These are phyloP conservation scores for Xenoacremonium recifei DNA, from an alignment of 2,329 filamentous ascomycete genomes.

Conservation along the genomic window DNA sequence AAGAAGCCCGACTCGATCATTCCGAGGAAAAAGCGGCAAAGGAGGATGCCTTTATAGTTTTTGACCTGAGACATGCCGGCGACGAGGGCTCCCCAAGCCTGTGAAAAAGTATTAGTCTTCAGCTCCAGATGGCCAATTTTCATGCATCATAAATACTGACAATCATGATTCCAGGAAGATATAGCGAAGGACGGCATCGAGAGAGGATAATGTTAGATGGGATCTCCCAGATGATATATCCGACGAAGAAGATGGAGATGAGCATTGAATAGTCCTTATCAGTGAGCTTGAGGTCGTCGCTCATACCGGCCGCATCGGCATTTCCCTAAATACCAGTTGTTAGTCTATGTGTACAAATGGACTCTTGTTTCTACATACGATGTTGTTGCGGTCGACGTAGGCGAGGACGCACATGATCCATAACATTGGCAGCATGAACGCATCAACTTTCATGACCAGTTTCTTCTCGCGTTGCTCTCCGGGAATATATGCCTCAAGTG, in stretches of 20 bases:
- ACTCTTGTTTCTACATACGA: slow-evolving; percentile 29
- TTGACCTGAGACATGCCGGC: no score
- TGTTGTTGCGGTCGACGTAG: slow-evolving; percentile 55
- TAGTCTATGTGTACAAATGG: background rate
- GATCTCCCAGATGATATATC: slow-evolving; percentile 52
- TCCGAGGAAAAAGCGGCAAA: no score
- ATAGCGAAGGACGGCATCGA: slow-evolving; percentile 46
- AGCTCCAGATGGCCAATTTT: no score
- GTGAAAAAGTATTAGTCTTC: no score
- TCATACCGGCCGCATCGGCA: slow-evolving; percentile 32
- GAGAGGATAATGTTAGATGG: slow-evolving; percentile 54
- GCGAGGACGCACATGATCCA: slow-evolving; percentile 55
- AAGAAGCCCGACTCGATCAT: no score
- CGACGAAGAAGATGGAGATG: slow-evolving; percentile 54
- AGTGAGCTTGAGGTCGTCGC: slow-evolving; percentile 30
- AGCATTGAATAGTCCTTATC: slow-evolving; percentile 45
- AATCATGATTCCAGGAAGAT: slow-evolving; percentile 48
- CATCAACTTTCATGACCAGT: slow-evolving; percentile 32
- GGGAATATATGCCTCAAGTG: slow-evolving; percentile 27
- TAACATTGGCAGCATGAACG: slow-evolving; percentile 41
- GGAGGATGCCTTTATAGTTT: no score
- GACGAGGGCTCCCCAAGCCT: no score
- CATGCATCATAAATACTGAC: no score
- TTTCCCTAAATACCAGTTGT: slow-evolving; percentile 20
- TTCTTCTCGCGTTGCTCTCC: slow-evolving; percentile 24